Conservation (phyloP, 805 yeast species). For the Pichia pseudocactophila region DNA sequence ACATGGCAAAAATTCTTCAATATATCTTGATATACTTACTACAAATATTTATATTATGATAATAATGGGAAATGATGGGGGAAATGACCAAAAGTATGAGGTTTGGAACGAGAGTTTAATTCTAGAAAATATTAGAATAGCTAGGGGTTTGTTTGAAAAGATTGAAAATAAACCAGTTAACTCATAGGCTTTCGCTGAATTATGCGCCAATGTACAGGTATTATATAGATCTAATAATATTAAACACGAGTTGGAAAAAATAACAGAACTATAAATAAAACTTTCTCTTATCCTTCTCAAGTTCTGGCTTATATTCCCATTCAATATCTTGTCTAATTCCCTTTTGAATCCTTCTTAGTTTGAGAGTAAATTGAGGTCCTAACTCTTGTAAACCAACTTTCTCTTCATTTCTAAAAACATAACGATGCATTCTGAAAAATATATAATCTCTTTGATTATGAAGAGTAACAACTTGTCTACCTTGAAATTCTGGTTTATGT, state of each 20-base stretch:
- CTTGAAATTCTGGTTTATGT: constrained; percentile 85
- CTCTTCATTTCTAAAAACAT: constrained; percentile 80
- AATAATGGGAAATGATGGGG: constrained; percentile 23
- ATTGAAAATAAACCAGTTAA: constrained; percentile 17
- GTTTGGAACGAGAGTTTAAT: constrained; percentile 28
- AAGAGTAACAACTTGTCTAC: constrained; percentile 90
- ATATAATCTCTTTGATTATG: constrained; percentile 96
- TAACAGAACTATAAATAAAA: constrained; percentile 49
- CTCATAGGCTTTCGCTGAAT: too few relatives aligned
- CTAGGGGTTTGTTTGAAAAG: constrained; percentile 26
- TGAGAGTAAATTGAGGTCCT: constrained; percentile 93
- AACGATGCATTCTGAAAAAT: constrained; percentile 92
- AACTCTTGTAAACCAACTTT: constrained; percentile 91
- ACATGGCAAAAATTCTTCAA: constrained; percentile 38
- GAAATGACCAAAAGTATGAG: constrained; percentile 12
- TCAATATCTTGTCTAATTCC: constrained; percentile 88
- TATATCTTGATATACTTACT: constrained; percentile 28
- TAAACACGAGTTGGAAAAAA: neutral
- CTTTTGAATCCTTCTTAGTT: constrained; percentile 78
- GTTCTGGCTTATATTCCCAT: constrained; percentile 94
- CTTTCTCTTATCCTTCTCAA: constrained; percentile 94
- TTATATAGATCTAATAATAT: too few relatives aligned
- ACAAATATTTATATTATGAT: constrained; percentile 32
- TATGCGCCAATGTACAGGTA: too few relatives aligned
- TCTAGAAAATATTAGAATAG: constrained; percentile 28